Evolutionary conservation across 495 filamentous ascomycete species (phyloP).

Genomic region (Trichoderma asperelloides): DNA sequence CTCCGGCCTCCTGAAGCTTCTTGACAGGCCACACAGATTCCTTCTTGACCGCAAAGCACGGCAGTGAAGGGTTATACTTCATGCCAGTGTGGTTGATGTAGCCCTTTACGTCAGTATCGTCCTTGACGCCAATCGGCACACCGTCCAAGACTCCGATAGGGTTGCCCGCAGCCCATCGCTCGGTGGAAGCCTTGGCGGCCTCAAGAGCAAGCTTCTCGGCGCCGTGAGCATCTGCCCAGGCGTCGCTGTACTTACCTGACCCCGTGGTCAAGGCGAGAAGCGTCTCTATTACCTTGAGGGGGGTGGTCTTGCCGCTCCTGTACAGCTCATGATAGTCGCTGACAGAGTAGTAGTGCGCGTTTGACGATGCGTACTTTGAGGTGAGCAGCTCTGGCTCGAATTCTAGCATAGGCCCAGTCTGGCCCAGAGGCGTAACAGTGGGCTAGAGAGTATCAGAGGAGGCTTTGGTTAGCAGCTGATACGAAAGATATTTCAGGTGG

Average conservation of each 20-base stretch:
- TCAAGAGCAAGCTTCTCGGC: conserved; percentile 49
- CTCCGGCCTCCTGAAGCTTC: conserved; percentile 69
- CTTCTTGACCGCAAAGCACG: conserved; percentile 25
- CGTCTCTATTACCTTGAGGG: conserved; percentile 57
- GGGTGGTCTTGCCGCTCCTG: conserved; percentile 57
- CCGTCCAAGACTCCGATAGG: conserved; percentile 67
- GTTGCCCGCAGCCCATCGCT: conserved; percentile 55
- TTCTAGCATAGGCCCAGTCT: conserved; percentile 19
- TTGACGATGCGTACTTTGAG: conserved; percentile 27
- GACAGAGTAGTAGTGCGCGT: conserved; percentile 51
- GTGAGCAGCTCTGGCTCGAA: conserved; percentile 27
- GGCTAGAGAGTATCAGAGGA: conserved; percentile 36
- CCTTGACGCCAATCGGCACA: conserved; percentile 79
- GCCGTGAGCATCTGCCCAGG: conserved; percentile 52
- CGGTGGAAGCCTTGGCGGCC: conserved; percentile 62
- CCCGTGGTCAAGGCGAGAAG: conserved; percentile 61
- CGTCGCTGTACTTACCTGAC: conserved; percentile 56
- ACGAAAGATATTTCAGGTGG: too few relatives aligned
- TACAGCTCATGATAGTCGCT: conserved; percentile 73
- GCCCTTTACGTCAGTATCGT: conserved; percentile 70
- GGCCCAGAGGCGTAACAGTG: conserved; percentile 62
- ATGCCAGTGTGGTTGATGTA: conserved; percentile 57
- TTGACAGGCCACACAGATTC: conserved; percentile 59
- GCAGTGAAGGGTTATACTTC: conserved; percentile 25
- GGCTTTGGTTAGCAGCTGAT: too few relatives aligned